Evolutionary conservation across 352 stramenopile genomes (phyloP), one percentile per base, ranked within the genome.

Genomic region (Phytophthora cactorum): DNA sequence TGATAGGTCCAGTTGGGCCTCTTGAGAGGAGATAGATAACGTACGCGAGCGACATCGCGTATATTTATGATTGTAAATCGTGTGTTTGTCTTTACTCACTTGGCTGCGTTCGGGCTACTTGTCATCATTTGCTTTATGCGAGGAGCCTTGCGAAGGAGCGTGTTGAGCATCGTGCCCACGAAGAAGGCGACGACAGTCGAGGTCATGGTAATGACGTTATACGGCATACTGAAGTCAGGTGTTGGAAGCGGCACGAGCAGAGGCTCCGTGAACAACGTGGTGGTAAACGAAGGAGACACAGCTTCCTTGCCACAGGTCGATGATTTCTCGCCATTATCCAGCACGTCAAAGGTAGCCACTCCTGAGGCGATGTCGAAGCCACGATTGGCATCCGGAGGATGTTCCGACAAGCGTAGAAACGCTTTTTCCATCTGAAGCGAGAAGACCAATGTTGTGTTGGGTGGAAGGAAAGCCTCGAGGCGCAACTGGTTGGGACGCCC

Each of bases 191-290:
- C 76, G 53, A 96, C 81, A n/a, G 90, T 96, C 39, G 86, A 95
- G 15, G 89, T 96, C 77, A 97, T 88, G 31, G 84, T 94, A 64
- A 97, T 97, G 11, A 97, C 89, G 52, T 96, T 96, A 74, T 95
- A 97, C 56, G 89, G 89, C 89, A 97, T 96, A 61, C 86, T 96
- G 59, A 96, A 96, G 70, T 97, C 90, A 12, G 90, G 90, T 32
- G 86, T 93, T 15, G 90, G 89, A 54, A 97, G 70, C 38, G 79
- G 78, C 22, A 97, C 83, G 1, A 96, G 78, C 56, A 97, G 76
- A 50, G 86, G 83, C 59, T 96, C 89, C 2, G 87, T 91, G 70
- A 89, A 96, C 38, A 90, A 58, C 17, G 82, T 84, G 15, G 62
- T 72, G 6, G 66, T 77, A 60, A 75, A 79, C 9, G 15, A 39